phyloP scores from a whole-genome alignment of 352 stramenopile genomes.

The Globisporangium splendens region DNA sequence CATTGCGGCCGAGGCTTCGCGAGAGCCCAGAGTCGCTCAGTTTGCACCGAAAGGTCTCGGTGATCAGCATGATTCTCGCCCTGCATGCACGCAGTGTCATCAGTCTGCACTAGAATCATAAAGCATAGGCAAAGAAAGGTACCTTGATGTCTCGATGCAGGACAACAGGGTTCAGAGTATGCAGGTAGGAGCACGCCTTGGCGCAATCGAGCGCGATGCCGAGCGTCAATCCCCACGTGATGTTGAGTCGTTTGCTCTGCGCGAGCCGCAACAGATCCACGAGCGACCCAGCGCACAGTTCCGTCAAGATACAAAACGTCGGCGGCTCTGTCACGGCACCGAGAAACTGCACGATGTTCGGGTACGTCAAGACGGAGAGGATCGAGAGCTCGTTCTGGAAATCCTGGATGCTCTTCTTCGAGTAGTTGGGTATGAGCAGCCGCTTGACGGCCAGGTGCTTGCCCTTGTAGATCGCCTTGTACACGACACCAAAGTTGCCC shows the following conservation, averaged over 20 bases:
- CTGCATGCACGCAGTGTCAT: slow-evolving; percentile 15
- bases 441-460: slow-evolving; percentile 73
- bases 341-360: slow-evolving; percentile 82
- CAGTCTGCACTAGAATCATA: too few species aligned
- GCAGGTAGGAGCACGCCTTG: slow-evolving; percentile 60
- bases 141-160: slow-evolving; percentile 77
- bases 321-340: slow-evolving; percentile 63
- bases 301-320: slow-evolving; percentile 70
- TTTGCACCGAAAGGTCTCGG: slow-evolving; percentile 67
- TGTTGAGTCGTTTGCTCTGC: slow-evolving; percentile 58
- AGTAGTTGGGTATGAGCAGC: slow-evolving; percentile 51
- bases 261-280: slow-evolving; percentile 67
- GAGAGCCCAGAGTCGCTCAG: slow-evolving; percentile 76
- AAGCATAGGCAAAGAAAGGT: slow-evolving; percentile 1
- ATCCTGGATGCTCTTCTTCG: slow-evolving; percentile 54
- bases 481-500: slow-evolving; percentile 77
- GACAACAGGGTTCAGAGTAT: slow-evolving; percentile 53
- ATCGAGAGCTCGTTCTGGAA: slow-evolving; percentile 86
- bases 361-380: slow-evolving; percentile 69
- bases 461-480: slow-evolving; percentile 72
- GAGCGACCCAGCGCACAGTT: slow-evolving; percentile 67
- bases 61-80: slow-evolving; percentile 73
- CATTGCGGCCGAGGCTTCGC: slow-evolving; percentile 58
- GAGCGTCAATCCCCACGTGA: slow-evolving; percentile 71
- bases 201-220: slow-evolving; percentile 69